A percentile compares a stretch with the other conserved stretches of the same genome.
phyloP scores from a whole-genome alignment of 805 yeast species.

The Blastobotrys terrestris region DNA sequence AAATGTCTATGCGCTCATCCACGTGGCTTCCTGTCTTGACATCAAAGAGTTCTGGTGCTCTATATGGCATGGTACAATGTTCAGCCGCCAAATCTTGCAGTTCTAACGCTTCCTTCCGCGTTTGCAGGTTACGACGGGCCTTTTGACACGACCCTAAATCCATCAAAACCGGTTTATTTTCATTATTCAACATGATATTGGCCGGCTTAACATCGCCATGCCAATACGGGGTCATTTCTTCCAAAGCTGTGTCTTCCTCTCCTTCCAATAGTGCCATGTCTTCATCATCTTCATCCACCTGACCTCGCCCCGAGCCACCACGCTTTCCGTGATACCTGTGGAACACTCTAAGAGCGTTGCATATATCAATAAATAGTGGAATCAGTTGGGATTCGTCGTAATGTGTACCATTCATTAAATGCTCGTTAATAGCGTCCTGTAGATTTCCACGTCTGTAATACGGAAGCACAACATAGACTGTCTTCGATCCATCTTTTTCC shows the following conservation, averaged over 20 bases:
- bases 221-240: constrained; percentile 49
- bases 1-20: constrained; percentile 74
- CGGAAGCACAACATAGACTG: constrained; percentile 75
- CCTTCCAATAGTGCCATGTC: constrained; percentile 24
- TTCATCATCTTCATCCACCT: constrained; percentile 17
- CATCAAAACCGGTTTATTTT: constrained; percentile 71
- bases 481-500: constrained; percentile 71
- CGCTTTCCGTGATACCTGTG: constrained; percentile 39
- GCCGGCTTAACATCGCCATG: constrained; percentile 90
- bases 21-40: constrained; percentile 59
- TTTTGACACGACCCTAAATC: constrained; percentile 77
- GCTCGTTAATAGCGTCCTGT: constrained; percentile 69
- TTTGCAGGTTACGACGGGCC: constrained; percentile 49
- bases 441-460: constrained; percentile 66
- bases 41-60: constrained; percentile 87
- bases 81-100: constrained; percentile 78
- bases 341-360: constrained; percentile 70
- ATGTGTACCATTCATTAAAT: constrained; percentile 47
- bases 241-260: constrained; percentile 19
- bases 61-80: constrained; percentile 77
- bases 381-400: constrained; percentile 62
- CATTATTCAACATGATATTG: constrained; percentile 73
- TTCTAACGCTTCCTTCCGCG: constrained; percentile 65
- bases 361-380: constrained; percentile 56
- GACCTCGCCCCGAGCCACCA: not conserved